Evolutionary conservation across 805 yeast genomes (phyloP), one percentile per base, ranked within the genome.

Genomic region (Ogataea neopini): DNA sequence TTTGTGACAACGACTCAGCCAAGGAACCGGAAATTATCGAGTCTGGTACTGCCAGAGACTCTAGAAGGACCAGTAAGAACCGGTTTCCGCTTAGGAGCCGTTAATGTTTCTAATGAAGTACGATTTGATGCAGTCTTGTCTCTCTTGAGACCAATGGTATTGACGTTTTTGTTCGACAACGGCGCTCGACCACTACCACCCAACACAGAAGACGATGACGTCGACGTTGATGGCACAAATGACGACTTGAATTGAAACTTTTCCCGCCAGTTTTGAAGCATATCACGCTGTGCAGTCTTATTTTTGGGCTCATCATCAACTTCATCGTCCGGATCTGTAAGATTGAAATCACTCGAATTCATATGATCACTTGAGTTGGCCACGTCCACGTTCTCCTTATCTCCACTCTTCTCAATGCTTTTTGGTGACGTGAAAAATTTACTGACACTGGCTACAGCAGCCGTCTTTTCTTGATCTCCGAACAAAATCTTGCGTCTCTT

Each of bases 281-380:
- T 42, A 14, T 38, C 44, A 8, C 10, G 10, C 18, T 25, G 23
- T 19, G 15, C 35, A 38, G 19, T 11, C 23, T 42, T 36, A 25
- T 15, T 18, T 33, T 19, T 47, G 37, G 25, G 30, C 19, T 40
- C 32, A 8, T 38, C 43, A 4, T 57, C 59, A 7, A 52, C 55
- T 26, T 58, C 60, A 14, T 57, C 55, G 19, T 62, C 62, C 1
- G 59, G 64, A 37, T 62, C 66, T 5, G 64, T 63, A 7, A 58
- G 39, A 15, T 56, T 61, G 33, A 53, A 63, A 23, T 64, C 69
- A 40, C 69, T 64, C 2, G 66, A 58, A 40, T 59, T 54, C 7
- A 52, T 34, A 15, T 41, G 51, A 15, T 48, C 32, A 28, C 32
- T 28, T n/a, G 32, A 28, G 10, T 30, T 30, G 9, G 34, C 34